Evolutionary conservation across 805 yeast genomes (phyloP).

Genomic region (Ogataea methylovora): DNA sequence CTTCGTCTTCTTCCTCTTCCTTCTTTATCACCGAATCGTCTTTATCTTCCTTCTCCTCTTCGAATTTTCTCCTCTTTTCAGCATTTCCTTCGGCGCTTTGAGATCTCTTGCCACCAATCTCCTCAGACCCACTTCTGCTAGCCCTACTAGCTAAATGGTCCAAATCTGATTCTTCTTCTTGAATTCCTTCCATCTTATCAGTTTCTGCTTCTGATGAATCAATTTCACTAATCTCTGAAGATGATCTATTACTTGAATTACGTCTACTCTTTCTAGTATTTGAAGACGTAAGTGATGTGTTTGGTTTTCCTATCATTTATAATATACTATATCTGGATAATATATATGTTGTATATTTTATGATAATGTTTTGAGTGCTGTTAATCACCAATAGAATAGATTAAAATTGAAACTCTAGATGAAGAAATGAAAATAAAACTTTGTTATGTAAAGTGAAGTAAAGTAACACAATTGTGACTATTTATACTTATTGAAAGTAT

Average conservation of each 20-base stretch:
- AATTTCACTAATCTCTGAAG: constrained; percentile 44
- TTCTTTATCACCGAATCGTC: constrained; percentile 10
- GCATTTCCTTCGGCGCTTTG: constrained; percentile 8
- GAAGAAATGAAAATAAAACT: too few relatives aligned
- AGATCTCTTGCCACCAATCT: constrained; percentile 3
- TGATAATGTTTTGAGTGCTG: too few relatives aligned
- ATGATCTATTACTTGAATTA: not conserved
- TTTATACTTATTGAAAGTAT: too few relatives aligned
- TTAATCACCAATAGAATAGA: too few relatives aligned
- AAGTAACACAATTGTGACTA: too few relatives aligned
- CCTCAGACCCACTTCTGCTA: constrained; percentile 4
- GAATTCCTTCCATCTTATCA: constrained; percentile 64
- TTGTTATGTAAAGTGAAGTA: too few relatives aligned
- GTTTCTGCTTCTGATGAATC: constrained; percentile 86
- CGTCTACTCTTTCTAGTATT: too few relatives aligned
- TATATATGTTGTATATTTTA: too few relatives aligned
- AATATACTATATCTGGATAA: too few relatives aligned
- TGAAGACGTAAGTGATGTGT: too few relatives aligned
- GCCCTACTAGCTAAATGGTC: constrained; percentile 25
- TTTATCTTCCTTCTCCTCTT: constrained; percentile 2
- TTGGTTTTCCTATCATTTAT: too few relatives aligned
- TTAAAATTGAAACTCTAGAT: too few relatives aligned
- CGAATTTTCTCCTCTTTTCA: constrained; percentile 3
- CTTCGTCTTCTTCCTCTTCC: constrained; percentile 11
- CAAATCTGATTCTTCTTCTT: constrained; percentile 48